Conservation (phyloP, 2,329 filamentous ascomycete species). For the Graphilbum ipis-grandicollis region DNA sequence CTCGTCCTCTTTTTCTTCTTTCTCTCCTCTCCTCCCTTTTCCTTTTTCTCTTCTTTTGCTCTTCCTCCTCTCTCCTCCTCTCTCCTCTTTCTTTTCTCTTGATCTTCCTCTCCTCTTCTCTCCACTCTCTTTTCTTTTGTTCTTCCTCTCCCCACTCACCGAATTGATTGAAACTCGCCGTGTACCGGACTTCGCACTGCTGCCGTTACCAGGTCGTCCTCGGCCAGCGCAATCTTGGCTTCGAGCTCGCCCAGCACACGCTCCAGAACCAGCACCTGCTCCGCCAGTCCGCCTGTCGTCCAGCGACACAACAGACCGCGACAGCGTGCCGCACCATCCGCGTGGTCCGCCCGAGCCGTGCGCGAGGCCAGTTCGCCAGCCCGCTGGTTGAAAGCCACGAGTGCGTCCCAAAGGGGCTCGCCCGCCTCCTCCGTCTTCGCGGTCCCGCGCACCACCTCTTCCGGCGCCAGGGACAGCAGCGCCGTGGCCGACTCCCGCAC, state of each 20-base stretch:
- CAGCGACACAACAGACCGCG: constrained; percentile 53
- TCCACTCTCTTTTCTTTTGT: not conserved
- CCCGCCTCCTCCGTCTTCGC: not conserved
- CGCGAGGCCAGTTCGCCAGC: constrained; percentile 42
- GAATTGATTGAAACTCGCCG: constrained; percentile 49
- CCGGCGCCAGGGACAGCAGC: constrained; percentile 32
- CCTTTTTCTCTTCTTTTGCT: not conserved
- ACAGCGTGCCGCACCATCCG: constrained; percentile 71
- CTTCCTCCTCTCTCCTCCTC: not conserved
- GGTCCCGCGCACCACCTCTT: constrained; percentile 14
- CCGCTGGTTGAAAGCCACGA: constrained; percentile 29
- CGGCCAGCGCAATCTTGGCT: constrained; percentile 43
- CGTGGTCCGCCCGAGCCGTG: constrained; percentile 78
- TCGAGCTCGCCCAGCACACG: constrained; percentile 45
- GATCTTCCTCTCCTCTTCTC: not conserved
- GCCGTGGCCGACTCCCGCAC: constrained; percentile 45
- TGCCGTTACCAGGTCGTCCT: constrained; percentile 46
- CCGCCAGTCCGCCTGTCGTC: constrained; percentile 16
- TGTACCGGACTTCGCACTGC: constrained; percentile 51
- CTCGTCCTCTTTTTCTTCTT: not conserved
- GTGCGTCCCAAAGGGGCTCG: constrained; percentile 11
- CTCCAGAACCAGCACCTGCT: constrained; percentile 33
- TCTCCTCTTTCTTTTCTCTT: not conserved
- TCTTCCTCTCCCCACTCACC: constrained; percentile 29
- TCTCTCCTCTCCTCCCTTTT: not conserved